Base-by-base conservation (phyloP, 2,329 filamentous ascomycete genomes). In the Elsinoe arachidis region DNA sequence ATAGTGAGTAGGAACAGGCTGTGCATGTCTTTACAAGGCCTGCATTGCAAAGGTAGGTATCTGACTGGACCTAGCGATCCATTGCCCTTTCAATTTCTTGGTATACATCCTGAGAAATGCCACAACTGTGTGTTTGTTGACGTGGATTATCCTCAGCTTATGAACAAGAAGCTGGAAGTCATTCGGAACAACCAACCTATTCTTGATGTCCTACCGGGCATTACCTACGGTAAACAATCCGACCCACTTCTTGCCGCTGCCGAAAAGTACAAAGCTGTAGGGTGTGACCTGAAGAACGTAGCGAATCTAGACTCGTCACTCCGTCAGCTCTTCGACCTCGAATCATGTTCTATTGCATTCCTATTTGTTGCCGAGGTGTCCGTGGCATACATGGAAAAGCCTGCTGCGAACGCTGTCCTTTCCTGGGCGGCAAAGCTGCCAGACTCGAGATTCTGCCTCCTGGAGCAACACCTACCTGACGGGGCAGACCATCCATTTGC, bases 341-440 rank as follows among this genome's bases (percentile, higher is more conserved):
- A 78, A 1, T 73, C 80, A 6, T 83, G 80, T 59, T 76, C 79
- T 2, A 79, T 96, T 1, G 65, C 67, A 3, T 64, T 70, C 7
- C 74, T 96, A 21, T 95, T 93, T 65, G 80, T 90, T 23, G 90
- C 90, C 0, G 92, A 97, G 71, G 90, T 96, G 12, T 95, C 90
- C 2, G 82, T 95, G 39, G 93, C 90, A 0, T 95, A 95, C 65
- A 95, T 96, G 88, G 83, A 90, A 57, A 81, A 83, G 2, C 70
- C 80, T 19, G 83, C 83, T 39, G 84, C 90, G 5, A 85, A 96
- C 73, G 76, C 79, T 14, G 76, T 96, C 7, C 84, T 96, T 30
- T 69, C 77, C 53, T 96, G 90, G 90, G 85, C 87, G n/a, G 82
- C 83, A 56, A 81, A 74, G 10, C 75, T 95, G 52, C 79, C 82